Percentiles rank a stretch among this genome's conserved stretches.
Evolutionary conservation across 495 filamentous ascomycete genomes (phyloP).

Genomic region (Coniosporium apollinis): DNA sequence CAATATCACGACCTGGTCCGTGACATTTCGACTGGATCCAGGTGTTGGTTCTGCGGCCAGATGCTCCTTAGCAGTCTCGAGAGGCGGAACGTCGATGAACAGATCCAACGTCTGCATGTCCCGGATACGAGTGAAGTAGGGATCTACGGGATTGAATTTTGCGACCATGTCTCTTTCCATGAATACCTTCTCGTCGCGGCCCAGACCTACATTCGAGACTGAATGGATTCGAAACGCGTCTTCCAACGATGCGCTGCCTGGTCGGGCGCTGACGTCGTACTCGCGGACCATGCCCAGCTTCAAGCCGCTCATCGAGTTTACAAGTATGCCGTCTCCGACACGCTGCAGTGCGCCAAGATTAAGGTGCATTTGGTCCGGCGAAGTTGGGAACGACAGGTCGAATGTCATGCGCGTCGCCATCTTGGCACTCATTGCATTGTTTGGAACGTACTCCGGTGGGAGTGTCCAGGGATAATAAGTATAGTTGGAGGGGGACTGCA

Average conservation of each 20-base stretch:
- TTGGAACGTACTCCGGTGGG: constrained; percentile 52
- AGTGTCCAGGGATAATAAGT: constrained; percentile 91
- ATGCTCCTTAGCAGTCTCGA: too few relatives aligned
- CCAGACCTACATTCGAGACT: constrained; percentile 64
- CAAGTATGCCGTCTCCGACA: constrained; percentile 48
- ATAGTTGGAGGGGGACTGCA: constrained; percentile 54
- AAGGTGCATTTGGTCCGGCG: constrained; percentile 35
- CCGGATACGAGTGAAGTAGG: constrained; percentile 62
- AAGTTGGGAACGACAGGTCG: constrained; percentile 66
- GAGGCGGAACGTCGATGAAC: constrained; percentile 40
- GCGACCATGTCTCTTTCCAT: constrained; percentile 60
- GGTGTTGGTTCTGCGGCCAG: too few relatives aligned
- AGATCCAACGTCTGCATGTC: constrained; percentile 60
- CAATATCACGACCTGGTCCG: too few relatives aligned
- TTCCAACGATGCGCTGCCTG: constrained; percentile 4
- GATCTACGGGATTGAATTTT: constrained; percentile 55
- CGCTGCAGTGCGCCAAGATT: constrained; percentile 28
- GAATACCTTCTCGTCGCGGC: constrained; percentile 79
- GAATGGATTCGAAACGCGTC: constrained; percentile 28
- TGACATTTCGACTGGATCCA: neutral
- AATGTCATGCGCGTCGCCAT: constrained; percentile 46
- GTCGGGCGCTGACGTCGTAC: neutral
- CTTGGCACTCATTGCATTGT: constrained; percentile 52
- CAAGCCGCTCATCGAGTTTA: constrained; percentile 63
- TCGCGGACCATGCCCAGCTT: constrained; percentile 69